Evolutionary conservation across 768 basidiomycete species (phyloP).

Genomic region (Phlebiopsis flavidoalba): DNA sequence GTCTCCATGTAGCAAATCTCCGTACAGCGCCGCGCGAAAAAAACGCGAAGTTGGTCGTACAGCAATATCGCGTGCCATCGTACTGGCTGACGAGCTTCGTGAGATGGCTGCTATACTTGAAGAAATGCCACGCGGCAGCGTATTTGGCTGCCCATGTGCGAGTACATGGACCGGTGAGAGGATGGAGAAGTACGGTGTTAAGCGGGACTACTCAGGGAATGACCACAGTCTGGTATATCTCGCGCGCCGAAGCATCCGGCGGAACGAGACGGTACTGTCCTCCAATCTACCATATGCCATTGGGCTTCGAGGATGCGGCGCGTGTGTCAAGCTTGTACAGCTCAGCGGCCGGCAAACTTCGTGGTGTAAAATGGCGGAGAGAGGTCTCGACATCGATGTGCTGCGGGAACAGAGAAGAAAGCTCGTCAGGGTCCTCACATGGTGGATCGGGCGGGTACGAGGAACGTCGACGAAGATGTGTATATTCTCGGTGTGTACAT

Average conservation of each 20-base stretch:
- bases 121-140: constrained; percentile 24
- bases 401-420: constrained; percentile 19
- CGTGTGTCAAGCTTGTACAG: constrained; percentile 28
- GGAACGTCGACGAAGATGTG: background rate
- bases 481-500: constrained; percentile 5
- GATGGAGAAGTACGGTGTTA: constrained; percentile 26
- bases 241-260: constrained; percentile 16
- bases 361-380: constrained; percentile 19
- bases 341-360: constrained; percentile 21
- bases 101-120: constrained; percentile 26
- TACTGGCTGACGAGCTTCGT: constrained; percentile 24
- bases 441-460: constrained; percentile 3
- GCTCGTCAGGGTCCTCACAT: constrained; percentile 10
- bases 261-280: constrained; percentile 19
- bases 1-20: constrained; percentile 25
- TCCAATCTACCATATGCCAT: constrained; percentile 25
- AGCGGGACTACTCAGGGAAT: constrained; percentile 24
- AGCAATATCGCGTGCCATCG: constrained; percentile 23
- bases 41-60: constrained; percentile 20
- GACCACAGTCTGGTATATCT: constrained; percentile 23
- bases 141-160: constrained; percentile 17
- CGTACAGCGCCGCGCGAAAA: constrained; percentile 21
- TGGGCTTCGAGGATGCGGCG: constrained; percentile 23
- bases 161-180: constrained; percentile 22
- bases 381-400: constrained; percentile 22